Conservation (phyloP, 768 basidiomycete genomes). For the Mycena latifolia region DNA sequence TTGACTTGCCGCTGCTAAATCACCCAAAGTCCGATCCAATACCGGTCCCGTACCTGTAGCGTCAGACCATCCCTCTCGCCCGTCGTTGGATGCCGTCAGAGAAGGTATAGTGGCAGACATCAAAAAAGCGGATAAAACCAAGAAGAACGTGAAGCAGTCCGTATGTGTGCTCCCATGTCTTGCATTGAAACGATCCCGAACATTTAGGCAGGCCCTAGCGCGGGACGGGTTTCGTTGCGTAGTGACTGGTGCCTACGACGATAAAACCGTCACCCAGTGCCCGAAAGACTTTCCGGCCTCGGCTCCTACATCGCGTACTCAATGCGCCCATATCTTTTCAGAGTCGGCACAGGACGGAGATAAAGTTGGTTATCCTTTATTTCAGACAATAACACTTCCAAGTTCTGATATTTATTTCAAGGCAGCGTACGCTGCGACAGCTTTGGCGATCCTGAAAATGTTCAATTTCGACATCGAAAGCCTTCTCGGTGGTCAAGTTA, state of each 20-base stretch:
- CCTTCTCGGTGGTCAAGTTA: too few relatives aligned
- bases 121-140: background rate
- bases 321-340: conserved; percentile 11
- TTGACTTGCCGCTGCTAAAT: too few relatives aligned
- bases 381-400: too few relatives aligned
- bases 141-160: background rate
- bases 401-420: too few relatives aligned
- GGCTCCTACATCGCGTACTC: background rate
- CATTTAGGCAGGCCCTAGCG: background rate
- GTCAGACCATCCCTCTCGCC: conserved; percentile 1
- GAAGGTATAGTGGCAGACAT: background rate
- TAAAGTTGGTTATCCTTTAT: too few relatives aligned
- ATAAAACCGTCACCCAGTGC: background rate
- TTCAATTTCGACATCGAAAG: too few relatives aligned
- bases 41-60: background rate
- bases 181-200: too few relatives aligned
- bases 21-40: background rate
- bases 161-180: too few relatives aligned
- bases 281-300: background rate
- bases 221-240: conserved; percentile 1
- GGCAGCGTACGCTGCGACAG: too few relatives aligned
- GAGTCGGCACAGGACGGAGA: conserved; percentile 16
- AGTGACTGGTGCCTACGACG: background rate
- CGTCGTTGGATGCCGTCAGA: background rate
- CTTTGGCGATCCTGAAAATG: too few relatives aligned